Conservation (phyloP, 2,329 filamentous ascomycete species). For the Lasiodiplodia citricola region DNA sequence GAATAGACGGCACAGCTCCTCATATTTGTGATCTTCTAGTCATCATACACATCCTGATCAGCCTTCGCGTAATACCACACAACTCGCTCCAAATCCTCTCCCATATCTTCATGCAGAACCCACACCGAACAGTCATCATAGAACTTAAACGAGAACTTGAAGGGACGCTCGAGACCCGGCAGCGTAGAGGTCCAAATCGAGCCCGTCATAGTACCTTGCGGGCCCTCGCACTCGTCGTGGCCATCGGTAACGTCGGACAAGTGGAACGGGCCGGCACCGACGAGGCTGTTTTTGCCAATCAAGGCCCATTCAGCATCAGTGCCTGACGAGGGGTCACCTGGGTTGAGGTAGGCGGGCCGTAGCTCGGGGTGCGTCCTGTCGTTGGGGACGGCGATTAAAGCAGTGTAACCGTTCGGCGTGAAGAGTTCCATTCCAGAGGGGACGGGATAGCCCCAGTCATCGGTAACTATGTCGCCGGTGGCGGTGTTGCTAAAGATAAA, state of each 20-base stretch:
- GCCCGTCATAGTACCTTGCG: background rate
- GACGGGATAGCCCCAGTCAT: conserved; percentile 15
- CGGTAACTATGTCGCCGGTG: conserved; percentile 10
- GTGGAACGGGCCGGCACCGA: conserved; percentile 5
- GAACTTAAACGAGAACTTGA: conserved; percentile 11
- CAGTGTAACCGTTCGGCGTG: conserved; percentile 17
- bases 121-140: conserved; percentile 5
- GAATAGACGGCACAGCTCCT: too few species aligned
- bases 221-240: background rate
- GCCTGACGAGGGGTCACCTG: background rate
- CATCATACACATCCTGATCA: conserved; percentile 9
- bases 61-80: conserved; percentile 6
- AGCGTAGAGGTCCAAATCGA: conserved; percentile 4
- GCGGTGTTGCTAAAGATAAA: background rate
- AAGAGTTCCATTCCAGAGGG: conserved; percentile 10
- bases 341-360: conserved; percentile 10
- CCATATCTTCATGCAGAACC: background rate
- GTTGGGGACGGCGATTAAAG: conserved; percentile 6
- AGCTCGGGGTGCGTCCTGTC: conserved; percentile 3
- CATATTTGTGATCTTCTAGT: background rate
- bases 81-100: background rate
- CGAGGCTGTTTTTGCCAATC: conserved; percentile 15
- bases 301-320: conserved; percentile 15
- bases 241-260: background rate
- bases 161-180: background rate